These are phyloP conservation scores for Populus deltoides DNA, from an alignment of 345 rosid genomes.

Conservation along the genomic window DNA sequence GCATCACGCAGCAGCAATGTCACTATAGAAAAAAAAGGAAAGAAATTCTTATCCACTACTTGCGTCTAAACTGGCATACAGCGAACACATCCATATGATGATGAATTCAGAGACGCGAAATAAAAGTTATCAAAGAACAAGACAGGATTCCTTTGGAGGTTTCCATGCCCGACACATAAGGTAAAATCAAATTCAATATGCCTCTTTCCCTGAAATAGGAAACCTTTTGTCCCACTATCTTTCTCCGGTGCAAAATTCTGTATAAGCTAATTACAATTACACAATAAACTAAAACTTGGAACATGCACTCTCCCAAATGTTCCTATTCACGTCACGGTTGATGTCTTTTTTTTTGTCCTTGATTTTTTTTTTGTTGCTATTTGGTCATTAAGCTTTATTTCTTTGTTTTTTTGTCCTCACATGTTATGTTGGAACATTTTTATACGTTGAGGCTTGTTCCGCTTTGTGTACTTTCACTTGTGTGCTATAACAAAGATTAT, in stretches of 20 bases:
- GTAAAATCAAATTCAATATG: background rate
- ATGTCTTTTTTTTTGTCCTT: too few relatives aligned
- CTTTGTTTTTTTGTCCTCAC: too few relatives aligned
- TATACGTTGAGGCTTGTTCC: too few relatives aligned
- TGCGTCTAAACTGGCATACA: background rate
- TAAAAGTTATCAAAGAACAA: background rate
- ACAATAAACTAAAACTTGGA: too few relatives aligned
- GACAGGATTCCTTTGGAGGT: background rate
- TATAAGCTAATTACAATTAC: background rate
- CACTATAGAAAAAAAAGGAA: background rate
- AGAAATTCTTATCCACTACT: background rate
- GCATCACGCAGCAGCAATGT: background rate
- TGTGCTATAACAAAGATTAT: too few relatives aligned
- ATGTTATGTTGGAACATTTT: too few relatives aligned
- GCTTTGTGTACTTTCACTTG: too few relatives aligned
- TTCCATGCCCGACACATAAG: background rate
- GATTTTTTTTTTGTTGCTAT: too few relatives aligned
- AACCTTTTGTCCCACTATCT: background rate
- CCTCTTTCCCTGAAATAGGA: too few relatives aligned
- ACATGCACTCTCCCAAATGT: too few relatives aligned
- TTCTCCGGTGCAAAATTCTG: background rate
- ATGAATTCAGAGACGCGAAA: background rate
- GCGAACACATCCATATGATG: background rate
- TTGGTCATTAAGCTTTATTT: too few relatives aligned
- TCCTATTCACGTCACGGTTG: too few relatives aligned